Evolutionary conservation across 371 early-diverging fungal species (phyloP), one percentile per base, ranked within the genome.

Genomic region (Nematocida minor): DNA sequence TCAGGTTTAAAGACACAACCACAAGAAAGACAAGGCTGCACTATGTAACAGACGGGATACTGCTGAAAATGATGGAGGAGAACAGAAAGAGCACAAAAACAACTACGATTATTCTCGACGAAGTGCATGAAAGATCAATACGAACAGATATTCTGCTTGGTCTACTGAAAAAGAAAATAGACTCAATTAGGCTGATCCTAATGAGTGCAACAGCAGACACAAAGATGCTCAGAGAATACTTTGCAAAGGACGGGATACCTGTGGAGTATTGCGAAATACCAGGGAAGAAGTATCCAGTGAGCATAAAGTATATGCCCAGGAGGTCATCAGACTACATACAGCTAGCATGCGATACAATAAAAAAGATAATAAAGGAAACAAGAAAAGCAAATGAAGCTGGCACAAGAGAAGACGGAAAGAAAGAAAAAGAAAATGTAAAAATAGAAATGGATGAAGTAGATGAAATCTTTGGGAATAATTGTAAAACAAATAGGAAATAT

Each of bases 301-400:
- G 92, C 31, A 89, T 93, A 16, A 93, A 91, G 82, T 93, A 97
- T 86, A 91, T 95, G 31, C 90, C 91, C 57, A 91, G 92, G 1
- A 94, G 95, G 2, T 94, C 95, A 85, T 92, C 94, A 32, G 94
- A 98, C 81, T 98, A 98, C 85, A 86, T 97, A 6, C 88, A 90
- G 44, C 94, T 95, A 14, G 92, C 93, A 2, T 91, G 95, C 41
- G 90, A 91, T 0, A 94, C 92, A 2, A 91, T 96, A 32, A 88
- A 95, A 85, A 92, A 93, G 66, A 95, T 97, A 9, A n/a, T 64
- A n/a, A 74, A 66, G 44, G 64, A 66, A 16, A 32, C 34, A 4
- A 64, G 48, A 60, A 9, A 46, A 53, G 25, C 7, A 53, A 53
- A 22, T 14, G 25, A 53, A 53, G 22, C 25, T 6, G 31, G 11